Conservation (phyloP, 192 early-diverging fungal genomes). For the Linnemannia schmuckeri region DNA sequence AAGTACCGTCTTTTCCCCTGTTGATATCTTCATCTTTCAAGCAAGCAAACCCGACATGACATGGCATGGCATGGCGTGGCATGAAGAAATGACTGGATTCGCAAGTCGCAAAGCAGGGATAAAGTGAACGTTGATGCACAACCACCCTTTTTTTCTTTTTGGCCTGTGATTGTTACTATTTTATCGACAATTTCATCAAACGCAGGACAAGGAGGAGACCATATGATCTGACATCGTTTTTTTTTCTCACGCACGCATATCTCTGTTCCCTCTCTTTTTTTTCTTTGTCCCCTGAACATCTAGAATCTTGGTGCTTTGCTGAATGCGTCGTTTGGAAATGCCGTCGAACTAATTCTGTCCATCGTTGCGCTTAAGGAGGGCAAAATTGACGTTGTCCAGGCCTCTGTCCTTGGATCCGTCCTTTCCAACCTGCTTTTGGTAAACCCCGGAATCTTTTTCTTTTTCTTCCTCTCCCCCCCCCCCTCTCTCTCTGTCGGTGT, state of each 20-base stretch:
- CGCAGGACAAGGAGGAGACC: not conserved
- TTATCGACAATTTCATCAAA: not conserved
- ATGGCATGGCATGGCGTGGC: not conserved
- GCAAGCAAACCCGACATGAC: not conserved
- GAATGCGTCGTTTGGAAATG: conserved; percentile 85
- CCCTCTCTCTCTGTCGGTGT: not conserved
- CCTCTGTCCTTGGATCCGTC: conserved; percentile 91
- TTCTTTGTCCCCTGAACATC: not conserved
- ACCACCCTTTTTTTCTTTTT: not conserved
- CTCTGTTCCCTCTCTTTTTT: not conserved
- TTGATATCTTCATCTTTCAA: not conserved
- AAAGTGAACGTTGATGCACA: not conserved
- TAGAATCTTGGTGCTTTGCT: conserved; percentile 87
- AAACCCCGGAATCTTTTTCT: not conserved
- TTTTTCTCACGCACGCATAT: not conserved
- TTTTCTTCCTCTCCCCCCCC: not conserved
- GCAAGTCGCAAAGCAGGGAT: not conserved
- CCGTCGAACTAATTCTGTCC: conserved; percentile 87
- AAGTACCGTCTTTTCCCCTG: not conserved
- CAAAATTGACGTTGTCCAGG: conserved; percentile 87
- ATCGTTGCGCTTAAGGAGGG: conserved; percentile 85
- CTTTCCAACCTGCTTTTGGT: conserved; percentile 88
- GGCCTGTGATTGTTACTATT: no score
- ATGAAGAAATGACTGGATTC: no score
- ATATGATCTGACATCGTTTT: not conserved